Evolutionary conservation across 78 protist genomes (phyloP).

Genomic region (Monosiga brevicollis): DNA sequence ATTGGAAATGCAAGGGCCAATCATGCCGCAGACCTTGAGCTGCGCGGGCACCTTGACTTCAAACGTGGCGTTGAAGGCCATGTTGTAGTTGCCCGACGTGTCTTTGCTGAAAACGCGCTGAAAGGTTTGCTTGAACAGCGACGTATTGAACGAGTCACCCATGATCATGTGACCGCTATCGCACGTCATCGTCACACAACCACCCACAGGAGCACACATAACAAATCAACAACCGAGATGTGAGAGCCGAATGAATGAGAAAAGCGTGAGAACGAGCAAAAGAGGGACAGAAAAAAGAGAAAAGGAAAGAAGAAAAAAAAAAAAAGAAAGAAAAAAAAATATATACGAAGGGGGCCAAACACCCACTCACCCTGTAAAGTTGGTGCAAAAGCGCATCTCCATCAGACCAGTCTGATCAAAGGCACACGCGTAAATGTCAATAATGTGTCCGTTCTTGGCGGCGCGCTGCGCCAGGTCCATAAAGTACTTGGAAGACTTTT

Average conservation of each 20-base stretch:
- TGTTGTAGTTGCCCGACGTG: conserved; percentile 15
- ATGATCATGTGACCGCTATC: conserved; percentile 68
- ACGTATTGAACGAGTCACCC: conserved; percentile 72
- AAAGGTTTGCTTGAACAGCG: conserved; percentile 72
- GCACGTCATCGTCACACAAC: no score
- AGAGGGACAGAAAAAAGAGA: no score
- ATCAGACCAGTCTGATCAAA: conserved; percentile 84
- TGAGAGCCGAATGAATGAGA: no score
- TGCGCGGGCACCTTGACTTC: conserved; percentile 47
- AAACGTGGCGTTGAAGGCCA: conserved; percentile 64
- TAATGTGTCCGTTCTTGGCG: conserved; percentile 51
- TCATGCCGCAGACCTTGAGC: conserved; percentile 78
- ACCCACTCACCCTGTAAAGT: conserved; percentile 48
- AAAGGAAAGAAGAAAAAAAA: background rate
- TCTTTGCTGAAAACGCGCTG: conserved; percentile 43
- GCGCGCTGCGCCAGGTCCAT: conserved; percentile 50
- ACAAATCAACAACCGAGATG: no score
- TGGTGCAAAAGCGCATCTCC: conserved; percentile 67
- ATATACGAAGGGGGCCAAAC: background rate
- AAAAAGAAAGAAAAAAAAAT: background rate
- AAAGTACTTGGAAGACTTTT: conserved; percentile 53
- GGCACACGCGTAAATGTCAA: conserved; percentile 73
- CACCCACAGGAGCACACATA: no score
- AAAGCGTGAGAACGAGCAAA: background rate
- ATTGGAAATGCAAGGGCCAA: conserved; percentile 60